Base-by-base conservation (phyloP, 371 early-diverging fungal species). In the Apophysomyces sp. region DNA sequence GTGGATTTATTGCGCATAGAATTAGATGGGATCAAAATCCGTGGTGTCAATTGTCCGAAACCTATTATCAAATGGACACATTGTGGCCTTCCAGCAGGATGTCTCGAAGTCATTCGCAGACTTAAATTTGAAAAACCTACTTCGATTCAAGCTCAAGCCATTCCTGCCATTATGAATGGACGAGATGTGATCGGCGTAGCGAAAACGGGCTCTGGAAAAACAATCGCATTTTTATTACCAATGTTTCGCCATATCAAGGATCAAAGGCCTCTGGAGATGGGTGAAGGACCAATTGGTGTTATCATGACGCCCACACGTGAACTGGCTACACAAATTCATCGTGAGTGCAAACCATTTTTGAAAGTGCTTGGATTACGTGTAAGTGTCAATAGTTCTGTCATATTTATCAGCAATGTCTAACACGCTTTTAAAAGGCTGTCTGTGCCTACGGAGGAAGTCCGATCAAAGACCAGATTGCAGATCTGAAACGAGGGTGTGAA, bases 261-360 rank as follows among this genome's bases (percentile, higher is more conserved):
- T 73, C 98, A 99, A 70, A 80, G 93, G 28, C 90, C 93, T 3
- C 64, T 97, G 34, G 89, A 89, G 53, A 71, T 75, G 13, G 86
- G 87, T 62, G 98, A 99, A 52, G 98, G 98, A 0, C 98, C 99
- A 4, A 89, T 98, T 54, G 97, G 89, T 4, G 78, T 98, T 30
- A 92, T 99, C 51, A 92, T 99, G 94, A 96, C 99, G 11, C 99
- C 99, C 1, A 99, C 99, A 8, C 93, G 99, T 58, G 99, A 99
- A 78, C 82, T 99, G 44, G 98, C 99, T 0, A 93, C 95, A 28
- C 99, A 99, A 74, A 99, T 99, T 65, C 91, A 94, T 78, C 86
- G 87, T 62, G 98, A 98, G 67, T 91, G 92, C 82, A 89, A 90
- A 68, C 91, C 86, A 29, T 98, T 99, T 69, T 76, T 91, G 41